Evolutionary conservation across 179 eudicot species (phyloP), one percentile per base, ranked within the genome.

Genomic region (Spergularia azorica): DNA sequence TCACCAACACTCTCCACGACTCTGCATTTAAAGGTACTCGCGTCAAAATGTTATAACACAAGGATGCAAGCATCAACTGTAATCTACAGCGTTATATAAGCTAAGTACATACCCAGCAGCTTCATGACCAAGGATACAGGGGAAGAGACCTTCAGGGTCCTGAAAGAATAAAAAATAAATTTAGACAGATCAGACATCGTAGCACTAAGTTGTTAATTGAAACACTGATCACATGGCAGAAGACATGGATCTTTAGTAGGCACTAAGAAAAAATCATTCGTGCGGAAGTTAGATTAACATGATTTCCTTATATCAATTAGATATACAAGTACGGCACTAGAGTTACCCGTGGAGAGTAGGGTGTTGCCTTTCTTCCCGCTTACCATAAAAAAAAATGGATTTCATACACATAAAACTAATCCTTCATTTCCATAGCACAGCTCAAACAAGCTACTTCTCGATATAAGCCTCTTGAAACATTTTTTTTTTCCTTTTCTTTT

Each of bases 101-200:
- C 3, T 54, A 0, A 3, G 13, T 54, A 14, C 86, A 68, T 90
- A 96, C 99, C 99, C 99, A 10, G 99, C 99, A 87, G 99, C 99
- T 85, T 96, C 99, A 67, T 96, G 99, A 79, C 99, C 99, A 78
- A 96, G 98, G 82, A 96, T 89, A 77, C 98, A 90, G 16, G 98
- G 99, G 80, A 96, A 96, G 46, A 95, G 94, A 82, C 98, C 99
- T 87, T 95, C 99, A 50, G 98, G 98, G 75, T 95, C 98, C 99
- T 95, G 88, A 67, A 43, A 77, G 6, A 71, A 4, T 14, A 9
- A 14, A 6, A 62, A 4, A 8, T 48, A 38, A 43, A 20, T 8
- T 26, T 6, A 64, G 71, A 32, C 21, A 10, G 52, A 48, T 38
- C 68, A 73, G 60, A 62, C 2, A 59, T n/a, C 32, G 6, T 56